Percentiles rank a stretch among this genome's conserved stretches.
These are phyloP conservation scores for Byssothecium circinans DNA, from an alignment of 2,329 filamentous ascomycete species.

Conservation along the genomic window DNA sequence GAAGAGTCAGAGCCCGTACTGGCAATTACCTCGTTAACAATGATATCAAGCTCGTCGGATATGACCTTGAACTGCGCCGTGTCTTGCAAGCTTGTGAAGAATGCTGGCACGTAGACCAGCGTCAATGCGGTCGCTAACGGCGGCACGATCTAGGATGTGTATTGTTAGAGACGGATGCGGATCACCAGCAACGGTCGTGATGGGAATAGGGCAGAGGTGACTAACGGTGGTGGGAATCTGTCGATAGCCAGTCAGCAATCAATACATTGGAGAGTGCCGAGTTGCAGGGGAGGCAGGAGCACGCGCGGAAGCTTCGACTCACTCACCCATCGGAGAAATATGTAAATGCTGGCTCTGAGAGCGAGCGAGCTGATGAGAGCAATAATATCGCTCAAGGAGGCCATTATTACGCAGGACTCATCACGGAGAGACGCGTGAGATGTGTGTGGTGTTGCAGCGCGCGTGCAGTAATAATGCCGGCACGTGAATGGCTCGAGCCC, in stretches of 20 bases:
- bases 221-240: conserved; percentile 40
- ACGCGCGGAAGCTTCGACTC: conserved; percentile 6
- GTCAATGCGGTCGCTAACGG: conserved; percentile 62
- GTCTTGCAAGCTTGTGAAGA: conserved; percentile 60
- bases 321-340: conserved; percentile 66
- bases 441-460: conserved; percentile 13
- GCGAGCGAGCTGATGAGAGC: conserved; percentile 51
- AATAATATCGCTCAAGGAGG: conserved; percentile 37
- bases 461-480: background rate
- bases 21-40: conserved; percentile 45
- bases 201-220: conserved; percentile 1
- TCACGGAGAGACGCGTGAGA: conserved; percentile 7
- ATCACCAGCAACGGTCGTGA: too few species aligned
- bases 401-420: conserved; percentile 29
- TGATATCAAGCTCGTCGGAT: conserved; percentile 59
- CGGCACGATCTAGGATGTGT: conserved; percentile 40
- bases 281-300: background rate
- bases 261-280: background rate
- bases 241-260: conserved; percentile 14
- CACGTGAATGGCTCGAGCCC: background rate
- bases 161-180: background rate
- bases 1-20: conserved; percentile 36
- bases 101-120: conserved; percentile 66
- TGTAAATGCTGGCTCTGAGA: conserved; percentile 55
- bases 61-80: conserved; percentile 62